These are phyloP conservation scores for Protomyces lactucae-debilis DNA, from an alignment of 1,139 yeast genomes.

Conservation along the genomic window DNA sequence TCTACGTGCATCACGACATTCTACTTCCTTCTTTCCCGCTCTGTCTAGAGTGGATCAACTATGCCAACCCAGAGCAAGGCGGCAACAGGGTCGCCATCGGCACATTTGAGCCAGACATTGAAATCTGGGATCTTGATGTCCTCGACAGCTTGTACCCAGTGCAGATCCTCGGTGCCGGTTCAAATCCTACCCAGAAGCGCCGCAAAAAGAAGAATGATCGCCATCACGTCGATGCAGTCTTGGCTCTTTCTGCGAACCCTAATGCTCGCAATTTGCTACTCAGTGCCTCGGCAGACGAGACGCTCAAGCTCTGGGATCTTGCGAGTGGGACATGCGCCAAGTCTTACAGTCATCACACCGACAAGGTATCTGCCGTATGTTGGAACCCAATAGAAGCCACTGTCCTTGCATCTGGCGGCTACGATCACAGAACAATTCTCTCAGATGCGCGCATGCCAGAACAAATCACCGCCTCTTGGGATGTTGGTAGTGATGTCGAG, in stretches of 20 bases:
- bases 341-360: constrained; percentile 52
- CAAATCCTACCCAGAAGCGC: constrained; percentile 35
- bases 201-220: constrained; percentile 47
- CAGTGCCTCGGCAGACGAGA: constrained; percentile 91
- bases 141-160: constrained; percentile 95
- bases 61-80: constrained; percentile 43
- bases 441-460: constrained; percentile 73
- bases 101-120: constrained; percentile 95
- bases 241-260: constrained; percentile 78
- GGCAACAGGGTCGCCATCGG: constrained; percentile 92
- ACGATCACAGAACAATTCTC: constrained; percentile 73
- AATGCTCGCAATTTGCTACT: constrained; percentile 80
- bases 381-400: constrained; percentile 82
- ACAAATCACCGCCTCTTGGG: constrained; percentile 60
- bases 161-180: constrained; percentile 62
- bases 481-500: constrained; percentile 76
- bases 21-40: constrained; percentile 97
- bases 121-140: constrained; percentile 90
- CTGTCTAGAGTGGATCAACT: constrained; percentile 92
- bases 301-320: constrained; percentile 94
- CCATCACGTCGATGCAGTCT: constrained; percentile 91
- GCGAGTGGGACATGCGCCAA: constrained; percentile 64
- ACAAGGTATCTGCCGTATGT: constrained; percentile 77
- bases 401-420: constrained; percentile 84
- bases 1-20: constrained; percentile 92